These are phyloP conservation scores for Myriosclerotinia duriaeana DNA, from an alignment of 2,329 filamentous ascomycete genomes.

Conservation along the genomic window DNA sequence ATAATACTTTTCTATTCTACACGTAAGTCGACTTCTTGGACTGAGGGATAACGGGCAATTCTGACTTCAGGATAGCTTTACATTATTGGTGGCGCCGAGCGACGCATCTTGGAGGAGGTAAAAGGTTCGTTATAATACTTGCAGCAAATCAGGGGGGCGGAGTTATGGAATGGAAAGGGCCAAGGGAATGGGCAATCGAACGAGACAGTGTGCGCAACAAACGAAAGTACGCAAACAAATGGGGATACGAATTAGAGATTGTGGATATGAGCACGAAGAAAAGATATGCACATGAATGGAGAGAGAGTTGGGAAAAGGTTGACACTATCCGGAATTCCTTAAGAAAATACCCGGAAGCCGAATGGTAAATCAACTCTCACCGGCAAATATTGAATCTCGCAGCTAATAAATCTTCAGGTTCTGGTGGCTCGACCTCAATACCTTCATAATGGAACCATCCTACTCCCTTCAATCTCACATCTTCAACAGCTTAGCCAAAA, in stretches of 20 bases:
- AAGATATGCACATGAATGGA: conserved; percentile 97
- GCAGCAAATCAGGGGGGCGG: conserved; percentile 93
- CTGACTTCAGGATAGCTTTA: conserved; percentile 37
- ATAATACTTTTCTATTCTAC: conserved; percentile 68
- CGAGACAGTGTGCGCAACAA: conserved; percentile 95
- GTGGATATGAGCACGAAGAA: conserved; percentile 99
- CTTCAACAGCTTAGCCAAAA: conserved; percentile 72
- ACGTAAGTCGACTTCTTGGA: conserved; percentile 56
- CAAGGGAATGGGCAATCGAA: conserved; percentile 96
- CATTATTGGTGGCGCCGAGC: conserved; percentile 68
- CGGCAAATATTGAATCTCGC: neutral
- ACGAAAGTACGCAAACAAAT: conserved; percentile 77
- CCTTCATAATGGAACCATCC: conserved; percentile 93
- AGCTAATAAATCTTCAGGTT: conserved; percentile 65
- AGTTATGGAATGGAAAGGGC: conserved; percentile 99
- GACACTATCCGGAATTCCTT: conserved; percentile 87
- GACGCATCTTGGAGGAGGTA: conserved; percentile 74
- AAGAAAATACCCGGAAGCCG: conserved; percentile 90
- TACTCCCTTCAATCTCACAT: conserved; percentile 89
- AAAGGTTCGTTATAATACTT: conserved; percentile 89
- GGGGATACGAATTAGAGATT: conserved; percentile 95
- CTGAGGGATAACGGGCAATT: neutral
- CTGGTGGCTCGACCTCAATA: conserved; percentile 98
- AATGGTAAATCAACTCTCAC: conserved; percentile 68
- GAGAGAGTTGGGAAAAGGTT: conserved; percentile 99